Evolutionary conservation across 306 rosid species (phyloP).

Genomic region (Psophocarpus tetragonolobus): DNA sequence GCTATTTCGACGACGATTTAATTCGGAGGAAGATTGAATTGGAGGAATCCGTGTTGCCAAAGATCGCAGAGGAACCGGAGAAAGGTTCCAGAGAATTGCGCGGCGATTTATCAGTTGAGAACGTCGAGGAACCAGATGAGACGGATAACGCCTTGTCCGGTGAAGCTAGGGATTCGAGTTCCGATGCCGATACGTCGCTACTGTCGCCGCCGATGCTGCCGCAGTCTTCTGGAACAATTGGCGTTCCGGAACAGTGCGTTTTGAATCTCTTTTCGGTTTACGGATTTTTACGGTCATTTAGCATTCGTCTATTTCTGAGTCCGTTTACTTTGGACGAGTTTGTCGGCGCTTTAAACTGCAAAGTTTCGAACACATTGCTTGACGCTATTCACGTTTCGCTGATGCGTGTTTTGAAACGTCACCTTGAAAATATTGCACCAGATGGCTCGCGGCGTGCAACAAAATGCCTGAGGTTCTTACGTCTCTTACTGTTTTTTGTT

Average conservation of each 20-base stretch:
- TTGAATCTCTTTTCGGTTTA: conserved; percentile 73
- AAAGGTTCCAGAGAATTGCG: conserved; percentile 42
- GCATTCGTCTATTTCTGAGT: conserved; percentile 59
- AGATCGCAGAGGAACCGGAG: conserved; percentile 3
- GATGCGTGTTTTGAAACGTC: conserved; percentile 72
- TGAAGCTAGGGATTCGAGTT: conserved; percentile 46
- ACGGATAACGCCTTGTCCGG: conserved; percentile 46
- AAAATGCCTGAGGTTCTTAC: conserved; percentile 68
- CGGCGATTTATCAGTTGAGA: conserved; percentile 35
- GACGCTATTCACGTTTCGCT: conserved; percentile 82
- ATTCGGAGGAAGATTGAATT: conserved; percentile 50
- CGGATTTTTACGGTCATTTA: conserved; percentile 75
- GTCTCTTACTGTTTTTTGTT: not conserved
- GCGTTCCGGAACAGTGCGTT: conserved; percentile 70
- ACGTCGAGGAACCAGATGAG: conserved; percentile 39
- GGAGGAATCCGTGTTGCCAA: conserved; percentile 41
- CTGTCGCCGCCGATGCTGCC: conserved; percentile 57
- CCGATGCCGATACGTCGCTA: conserved; percentile 32
- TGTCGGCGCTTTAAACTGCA: conserved; percentile 79
- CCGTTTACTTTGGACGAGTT: conserved; percentile 86
- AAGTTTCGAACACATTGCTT: conserved; percentile 59
- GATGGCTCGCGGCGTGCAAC: conserved; percentile 74
- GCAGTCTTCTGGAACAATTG: conserved; percentile 76
- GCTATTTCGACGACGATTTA: conserved; percentile 51
- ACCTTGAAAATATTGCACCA: conserved; percentile 63